A percentile compares a stretch with the other conserved stretches of the same genome.
Evolutionary conservation across 306 rosid genomes (phyloP).

Genomic region (Chamaecrista fasciculata): DNA sequence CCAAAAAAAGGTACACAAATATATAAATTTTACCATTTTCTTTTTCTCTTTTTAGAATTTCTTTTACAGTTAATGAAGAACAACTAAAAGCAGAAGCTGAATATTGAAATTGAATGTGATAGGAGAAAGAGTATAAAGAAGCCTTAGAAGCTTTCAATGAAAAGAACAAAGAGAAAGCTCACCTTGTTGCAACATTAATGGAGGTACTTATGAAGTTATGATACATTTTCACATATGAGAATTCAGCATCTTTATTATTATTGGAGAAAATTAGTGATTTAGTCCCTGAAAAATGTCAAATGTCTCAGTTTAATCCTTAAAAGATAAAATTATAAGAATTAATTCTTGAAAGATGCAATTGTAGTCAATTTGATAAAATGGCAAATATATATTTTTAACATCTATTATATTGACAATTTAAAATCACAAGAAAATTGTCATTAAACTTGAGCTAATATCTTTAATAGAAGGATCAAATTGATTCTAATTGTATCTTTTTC

Average conservation of each 20-base stretch:
- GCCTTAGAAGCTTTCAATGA: constrained; percentile 63
- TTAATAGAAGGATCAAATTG: too few relatives aligned
- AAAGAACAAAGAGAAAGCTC: constrained; percentile 76
- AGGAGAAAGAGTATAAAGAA: constrained; percentile 92
- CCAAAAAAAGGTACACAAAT: constrained; percentile 66
- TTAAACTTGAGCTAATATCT: too few relatives aligned
- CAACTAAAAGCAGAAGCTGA: not conserved
- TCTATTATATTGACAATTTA: too few relatives aligned
- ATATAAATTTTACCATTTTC: not conserved
- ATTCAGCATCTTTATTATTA: not conserved
- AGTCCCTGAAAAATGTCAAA: too few relatives aligned
- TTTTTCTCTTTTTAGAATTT: not conserved
- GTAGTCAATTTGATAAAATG: too few relatives aligned
- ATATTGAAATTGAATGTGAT: constrained; percentile 19
- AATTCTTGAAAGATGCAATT: too few relatives aligned
- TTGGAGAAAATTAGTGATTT: too few relatives aligned
- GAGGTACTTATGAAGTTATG: constrained; percentile 50
- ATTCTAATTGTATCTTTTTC: too few relatives aligned
- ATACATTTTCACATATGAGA: not conserved
- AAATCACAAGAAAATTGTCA: too few relatives aligned
- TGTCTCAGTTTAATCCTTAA: too few relatives aligned
- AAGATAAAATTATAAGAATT: too few relatives aligned
- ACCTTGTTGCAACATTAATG: constrained; percentile 58
- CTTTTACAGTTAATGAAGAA: not conserved
- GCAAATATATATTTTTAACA: too few relatives aligned